Evolutionary conservation across 1,284 basidiomycete species (phyloP), one percentile per base, ranked within the genome.

Genomic region (Heliocybe sulcata): DNA sequence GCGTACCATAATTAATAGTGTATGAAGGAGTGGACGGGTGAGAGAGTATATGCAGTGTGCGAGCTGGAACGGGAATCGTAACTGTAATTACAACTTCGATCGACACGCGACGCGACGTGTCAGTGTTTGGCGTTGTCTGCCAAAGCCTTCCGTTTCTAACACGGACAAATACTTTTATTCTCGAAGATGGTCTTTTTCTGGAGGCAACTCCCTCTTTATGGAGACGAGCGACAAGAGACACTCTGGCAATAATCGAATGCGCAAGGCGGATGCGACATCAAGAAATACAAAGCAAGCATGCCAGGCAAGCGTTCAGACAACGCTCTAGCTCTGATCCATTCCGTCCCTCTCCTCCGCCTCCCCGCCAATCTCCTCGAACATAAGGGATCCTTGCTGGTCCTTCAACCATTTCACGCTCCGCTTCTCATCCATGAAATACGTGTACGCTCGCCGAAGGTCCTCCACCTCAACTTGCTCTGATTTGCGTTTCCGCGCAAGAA

Each of bases 371-470:
- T 87, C 87, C 65, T 89, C 86, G 64, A 87, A 87, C 52, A 90
- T 77, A 56, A 90, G 71, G n/a, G 71, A 65, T 0, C 85, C 90
- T 67, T 81, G 90, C 75, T 81, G 88, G 70, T 83, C 92, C 80
- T 85, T 96, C 76, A 98, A 75, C 85, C 94, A 99, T 65, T 94
- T 85, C 27, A 97, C 90, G 62, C 92, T 95, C 58, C 96, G 78
- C 71, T 94, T 94, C 66, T 97, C 95, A 67, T 99, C 95, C 76
- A 94, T 87, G 73, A 98, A 99, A 67, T 92, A 94, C 49, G 78
- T 78, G 67, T 97, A 98, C 3, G 87, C 91, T 55, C 88, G 77
- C 38, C 88, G 77, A 50, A 98, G 77, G 68, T 97, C 94, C 54
- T 89, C 85, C 1, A 92, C 87, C 51, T 89, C 89, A 10, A 97